Evolutionary conservation across 768 basidiomycete species (phyloP).

Genomic region (Hebeloma cylindrosporum): DNA sequence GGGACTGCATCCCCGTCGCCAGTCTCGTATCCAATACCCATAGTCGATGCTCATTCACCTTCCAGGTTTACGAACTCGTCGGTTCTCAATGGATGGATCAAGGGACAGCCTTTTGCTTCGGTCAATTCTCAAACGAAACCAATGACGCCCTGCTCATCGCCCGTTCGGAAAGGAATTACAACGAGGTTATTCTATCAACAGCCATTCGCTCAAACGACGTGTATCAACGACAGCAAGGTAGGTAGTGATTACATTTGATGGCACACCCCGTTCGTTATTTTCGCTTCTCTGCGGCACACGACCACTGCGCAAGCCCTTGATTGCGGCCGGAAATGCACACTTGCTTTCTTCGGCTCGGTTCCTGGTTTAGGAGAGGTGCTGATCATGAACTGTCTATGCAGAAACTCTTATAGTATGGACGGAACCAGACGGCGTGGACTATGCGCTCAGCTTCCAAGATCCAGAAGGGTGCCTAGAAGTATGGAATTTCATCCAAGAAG

Average conservation of each 20-base stretch:
- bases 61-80: slow-evolving; percentile 91
- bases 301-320: slow-evolving; percentile 15
- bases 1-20: slow-evolving; percentile 1
- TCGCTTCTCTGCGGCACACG: slow-evolving; percentile 19
- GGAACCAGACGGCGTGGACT: slow-evolving; percentile 91
- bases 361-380: slow-evolving; percentile 8
- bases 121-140: slow-evolving; percentile 75
- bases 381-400: slow-evolving; percentile 30
- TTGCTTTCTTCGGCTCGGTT: slow-evolving; percentile 6
- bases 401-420: slow-evolving; percentile 99
- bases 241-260: slow-evolving; percentile 23
- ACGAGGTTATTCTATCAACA: slow-evolving; percentile 75
- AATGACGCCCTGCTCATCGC: slow-evolving; percentile 82
- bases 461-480: slow-evolving; percentile 94
- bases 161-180: slow-evolving; percentile 73
- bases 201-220: slow-evolving; percentile 81
- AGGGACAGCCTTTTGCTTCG: slow-evolving; percentile 95
- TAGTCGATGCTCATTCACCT: slow-evolving; percentile 19
- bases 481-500: slow-evolving; percentile 95
- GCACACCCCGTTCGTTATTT: background rate
- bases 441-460: slow-evolving; percentile 96
- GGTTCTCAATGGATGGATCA: slow-evolving; percentile 93
- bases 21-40: slow-evolving; percentile 15
- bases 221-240: slow-evolving; percentile 86
- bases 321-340: slow-evolving; percentile 5